A percentile compares a stretch with the other conserved stretches of the same genome.
Evolutionary conservation across 2,329 filamentous ascomycete genomes (phyloP).

Genomic region (Esteya vermicola): DNA sequence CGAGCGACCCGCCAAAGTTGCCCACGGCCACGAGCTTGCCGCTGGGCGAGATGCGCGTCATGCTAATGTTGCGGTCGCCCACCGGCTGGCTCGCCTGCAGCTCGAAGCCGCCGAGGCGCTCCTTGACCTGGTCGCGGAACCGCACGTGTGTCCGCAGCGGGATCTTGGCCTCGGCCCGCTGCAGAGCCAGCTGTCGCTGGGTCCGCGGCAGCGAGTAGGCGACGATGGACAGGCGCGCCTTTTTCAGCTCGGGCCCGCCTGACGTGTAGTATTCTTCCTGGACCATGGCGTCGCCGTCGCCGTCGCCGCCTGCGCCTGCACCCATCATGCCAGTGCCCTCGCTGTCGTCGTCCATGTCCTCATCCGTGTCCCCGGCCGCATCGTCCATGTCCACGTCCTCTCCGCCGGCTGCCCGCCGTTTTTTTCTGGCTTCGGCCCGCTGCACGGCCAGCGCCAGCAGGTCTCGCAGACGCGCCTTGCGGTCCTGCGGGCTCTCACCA

Average conservation of each 20-base stretch:
- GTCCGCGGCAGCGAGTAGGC: constrained; percentile 73
- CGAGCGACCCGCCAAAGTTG: constrained; percentile 85
- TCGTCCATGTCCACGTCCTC: background rate
- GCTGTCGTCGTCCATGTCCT: constrained; percentile 32
- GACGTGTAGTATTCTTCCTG: constrained; percentile 94
- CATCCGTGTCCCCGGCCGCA: constrained; percentile 3
- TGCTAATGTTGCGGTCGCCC: constrained; percentile 79
- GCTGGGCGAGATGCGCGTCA: constrained; percentile 80
- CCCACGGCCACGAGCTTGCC: constrained; percentile 75
- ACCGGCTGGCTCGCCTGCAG: constrained; percentile 88
- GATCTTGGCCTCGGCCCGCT: constrained; percentile 70
- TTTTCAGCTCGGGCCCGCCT: constrained; percentile 58
- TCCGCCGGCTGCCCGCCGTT: background rate
- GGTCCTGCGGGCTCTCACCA: constrained; percentile 73
- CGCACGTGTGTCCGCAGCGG: constrained; percentile 82
- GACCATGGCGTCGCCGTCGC: constrained; percentile 52
- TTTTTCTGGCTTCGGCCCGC: constrained; percentile 1
- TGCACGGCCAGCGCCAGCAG: constrained; percentile 35
- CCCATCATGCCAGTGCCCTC: constrained; percentile 6
- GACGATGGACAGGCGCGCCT: constrained; percentile 67
- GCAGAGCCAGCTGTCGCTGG: constrained; percentile 59
- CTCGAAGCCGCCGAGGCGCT: constrained; percentile 68
- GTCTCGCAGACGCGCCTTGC: constrained; percentile 74
- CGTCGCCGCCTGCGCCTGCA: constrained; percentile 19
- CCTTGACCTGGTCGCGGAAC: constrained; percentile 79